Conservation (phyloP, 2,329 filamentous ascomycete species). For the Fusarium camptoceras region DNA sequence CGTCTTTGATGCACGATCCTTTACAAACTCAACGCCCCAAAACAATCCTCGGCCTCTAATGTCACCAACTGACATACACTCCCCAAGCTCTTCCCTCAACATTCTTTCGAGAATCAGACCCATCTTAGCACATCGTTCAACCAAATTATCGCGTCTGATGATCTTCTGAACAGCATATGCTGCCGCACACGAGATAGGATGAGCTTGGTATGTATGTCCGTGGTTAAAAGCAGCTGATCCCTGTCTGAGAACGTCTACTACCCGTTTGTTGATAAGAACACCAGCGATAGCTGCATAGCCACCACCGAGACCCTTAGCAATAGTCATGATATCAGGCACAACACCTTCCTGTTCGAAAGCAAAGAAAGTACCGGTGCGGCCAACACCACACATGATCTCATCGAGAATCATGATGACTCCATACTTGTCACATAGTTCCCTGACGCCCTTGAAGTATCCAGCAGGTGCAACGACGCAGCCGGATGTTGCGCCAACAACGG, state of each 20-base stretch:
- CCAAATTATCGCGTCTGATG: conserved; percentile 66
- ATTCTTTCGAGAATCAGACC: conserved; percentile 51
- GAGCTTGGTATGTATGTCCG: conserved; percentile 72
- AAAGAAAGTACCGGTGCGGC: conserved; percentile 68
- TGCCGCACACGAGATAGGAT: conserved; percentile 69
- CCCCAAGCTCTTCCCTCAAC: not conserved
- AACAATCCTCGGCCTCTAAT: conserved; percentile 51
- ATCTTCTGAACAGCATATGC: conserved; percentile 72
- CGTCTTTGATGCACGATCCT: conserved; percentile 48
- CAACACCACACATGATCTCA: conserved; percentile 70
- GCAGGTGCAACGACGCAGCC: conserved; percentile 50
- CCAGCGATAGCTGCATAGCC: conserved; percentile 68
- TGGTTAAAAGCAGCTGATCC: conserved; percentile 58
- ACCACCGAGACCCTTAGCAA: conserved; percentile 65
- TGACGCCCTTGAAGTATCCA: conserved; percentile 32
- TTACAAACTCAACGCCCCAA: conserved; percentile 61
- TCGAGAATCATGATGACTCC: conserved; percentile 70
- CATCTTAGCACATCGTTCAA: conserved; percentile 68
- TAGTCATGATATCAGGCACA: conserved; percentile 40
- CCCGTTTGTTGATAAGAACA: conserved; percentile 64
- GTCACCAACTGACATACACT: not conserved
- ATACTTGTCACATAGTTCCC: conserved; percentile 61
- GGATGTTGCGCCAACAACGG: conserved; percentile 64
- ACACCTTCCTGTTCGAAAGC: conserved; percentile 61
- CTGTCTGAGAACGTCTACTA: conserved; percentile 58